Base-by-base conservation (phyloP, 2,329 filamentous ascomycete genomes). In the Fusarium bactridioides region DNA sequence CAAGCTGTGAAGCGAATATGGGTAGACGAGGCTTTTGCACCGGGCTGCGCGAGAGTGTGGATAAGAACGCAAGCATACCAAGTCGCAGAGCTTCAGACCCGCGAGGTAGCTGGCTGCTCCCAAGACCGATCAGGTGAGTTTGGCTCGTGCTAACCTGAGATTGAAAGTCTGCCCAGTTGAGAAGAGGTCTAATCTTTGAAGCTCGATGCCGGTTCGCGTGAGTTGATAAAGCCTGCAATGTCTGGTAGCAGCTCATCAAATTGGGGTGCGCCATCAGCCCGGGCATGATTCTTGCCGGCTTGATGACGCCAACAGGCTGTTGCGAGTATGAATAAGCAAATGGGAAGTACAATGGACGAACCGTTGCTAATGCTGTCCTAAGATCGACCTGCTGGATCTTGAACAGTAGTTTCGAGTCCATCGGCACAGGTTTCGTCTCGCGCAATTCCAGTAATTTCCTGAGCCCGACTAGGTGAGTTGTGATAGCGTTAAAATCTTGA, bases 301-400 rank as follows among this genome's bases (percentile, higher is more conserved):
- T 7, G 4, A 23, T 6, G 5, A 18, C 10, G 10, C 19, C 10
- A 1, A 1, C 4, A 11, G 21, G 23, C 3, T 10, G 5, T 1
- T 41, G 21, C 4, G 10, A 3, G 16, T 31, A 7, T 5, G 16
- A 23, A 23, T 27, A 29, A 3, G 50, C 7, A 3, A 51, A n/a
- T 1, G 51, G 37, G 8, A 66, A 57, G 5, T 25, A 13, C 0
- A 66, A 3, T 18, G 61, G 21, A 1, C 2, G 21, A 5, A 44
- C 43, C 1, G 38, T 59, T 9, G 64, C 64, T 15, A 66, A 15
- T 1, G 64, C 15, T 27, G 25, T 27, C 11, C 64, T 66, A 1
- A 66, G 15, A 7, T 66, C 64, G 8, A 66, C 21, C 27, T 66
- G 64, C 11, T 66, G 64, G 6, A 66, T 60, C 33, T 66, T 66